Evolutionary conservation across 306 rosid species (phyloP).

Genomic region (Citrullus mucosospermus): DNA sequence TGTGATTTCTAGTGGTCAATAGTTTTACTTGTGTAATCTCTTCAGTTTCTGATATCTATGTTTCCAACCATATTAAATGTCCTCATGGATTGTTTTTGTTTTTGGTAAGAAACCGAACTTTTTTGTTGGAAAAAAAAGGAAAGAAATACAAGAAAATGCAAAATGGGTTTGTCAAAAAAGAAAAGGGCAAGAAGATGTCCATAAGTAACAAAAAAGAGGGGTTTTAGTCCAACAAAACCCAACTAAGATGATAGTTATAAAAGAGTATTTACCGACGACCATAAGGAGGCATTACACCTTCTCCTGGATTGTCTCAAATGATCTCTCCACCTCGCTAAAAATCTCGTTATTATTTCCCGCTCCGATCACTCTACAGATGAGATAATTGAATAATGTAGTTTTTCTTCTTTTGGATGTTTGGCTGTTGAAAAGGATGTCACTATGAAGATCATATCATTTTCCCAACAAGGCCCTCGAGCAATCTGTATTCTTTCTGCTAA

Average conservation of each 20-base stretch:
- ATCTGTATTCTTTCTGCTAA: constrained; percentile 66
- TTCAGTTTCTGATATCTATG: neutral
- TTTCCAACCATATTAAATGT: neutral
- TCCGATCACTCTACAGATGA: too few species aligned
- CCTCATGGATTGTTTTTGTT: neutral
- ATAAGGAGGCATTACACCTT: neutral
- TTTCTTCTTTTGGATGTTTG: neutral
- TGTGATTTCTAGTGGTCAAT: neutral
- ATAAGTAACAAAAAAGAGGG: neutral
- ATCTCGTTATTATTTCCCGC: neutral
- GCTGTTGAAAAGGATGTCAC: constrained; percentile 52
- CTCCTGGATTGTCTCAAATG: neutral
- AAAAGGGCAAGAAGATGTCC: neutral
- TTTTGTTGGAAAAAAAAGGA: too few species aligned
- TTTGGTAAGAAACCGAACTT: neutral
- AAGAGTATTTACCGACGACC: neutral
- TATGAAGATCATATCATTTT: constrained; percentile 53
- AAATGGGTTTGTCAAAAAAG: too few species aligned
- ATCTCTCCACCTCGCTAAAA: too few species aligned
- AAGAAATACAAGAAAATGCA: neutral
- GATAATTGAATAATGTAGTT: constrained; percentile 9
- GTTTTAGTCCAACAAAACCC: neutral
- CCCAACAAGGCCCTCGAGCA: constrained; percentile 82
- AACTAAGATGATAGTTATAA: too few species aligned
- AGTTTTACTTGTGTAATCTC: neutral